Percentiles rank a stretch among this genome's conserved stretches.
These are phyloP conservation scores for Zasmidium citrigriseum DNA, from an alignment of 2,329 filamentous ascomycete genomes.

Conservation along the genomic window DNA sequence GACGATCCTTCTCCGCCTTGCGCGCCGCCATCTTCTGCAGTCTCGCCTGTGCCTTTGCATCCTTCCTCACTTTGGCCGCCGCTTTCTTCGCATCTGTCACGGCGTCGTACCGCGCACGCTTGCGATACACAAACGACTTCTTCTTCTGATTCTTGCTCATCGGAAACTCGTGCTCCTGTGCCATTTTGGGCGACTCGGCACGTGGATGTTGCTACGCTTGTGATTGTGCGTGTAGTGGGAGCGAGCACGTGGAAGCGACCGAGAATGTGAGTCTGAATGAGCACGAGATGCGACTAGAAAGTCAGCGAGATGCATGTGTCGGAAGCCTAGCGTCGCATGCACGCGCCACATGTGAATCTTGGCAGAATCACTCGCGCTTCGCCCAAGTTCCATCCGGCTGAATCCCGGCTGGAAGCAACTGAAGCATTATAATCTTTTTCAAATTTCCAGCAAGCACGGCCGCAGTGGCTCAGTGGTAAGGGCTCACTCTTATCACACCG, in stretches of 20 bases:
- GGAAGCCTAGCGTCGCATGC: no score
- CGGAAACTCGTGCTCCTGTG: background rate
- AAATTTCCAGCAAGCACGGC: background rate
- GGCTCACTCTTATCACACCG: background rate
- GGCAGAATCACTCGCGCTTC: no score
- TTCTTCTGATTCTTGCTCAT: background rate
- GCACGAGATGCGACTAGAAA: no score
- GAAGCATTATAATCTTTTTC: background rate
- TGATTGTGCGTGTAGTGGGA: background rate
- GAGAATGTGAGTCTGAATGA: no score
- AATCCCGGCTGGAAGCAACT: background rate
- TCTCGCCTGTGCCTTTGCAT: background rate
- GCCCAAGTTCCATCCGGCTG: no score
- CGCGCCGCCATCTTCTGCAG: background rate
- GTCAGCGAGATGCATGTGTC: no score
- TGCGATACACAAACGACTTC: background rate
- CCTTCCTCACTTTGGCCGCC: background rate
- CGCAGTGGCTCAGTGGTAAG: background rate
- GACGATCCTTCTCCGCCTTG: no score
- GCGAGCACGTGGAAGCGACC: no score
- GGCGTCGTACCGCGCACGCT: background rate
- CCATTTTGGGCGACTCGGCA: background rate
- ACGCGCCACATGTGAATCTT: no score
- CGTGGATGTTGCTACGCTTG: background rate
- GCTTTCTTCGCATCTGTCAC: background rate